phyloP scores from a whole-genome alignment of 257 asterid genomes.

The Verbascum thapsus region DNA sequence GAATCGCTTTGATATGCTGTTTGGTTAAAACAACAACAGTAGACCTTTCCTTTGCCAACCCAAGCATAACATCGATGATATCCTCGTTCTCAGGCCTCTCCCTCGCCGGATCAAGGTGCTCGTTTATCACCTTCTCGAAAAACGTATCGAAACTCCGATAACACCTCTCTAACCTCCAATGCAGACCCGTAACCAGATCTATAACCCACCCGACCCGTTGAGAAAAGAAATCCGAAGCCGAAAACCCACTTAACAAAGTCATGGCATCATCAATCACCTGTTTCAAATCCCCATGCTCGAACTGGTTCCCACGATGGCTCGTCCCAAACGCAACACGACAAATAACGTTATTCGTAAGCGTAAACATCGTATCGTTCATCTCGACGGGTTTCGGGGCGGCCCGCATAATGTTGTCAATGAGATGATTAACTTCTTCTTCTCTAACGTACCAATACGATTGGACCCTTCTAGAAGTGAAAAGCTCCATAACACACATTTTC shows the following conservation, averaged over 20 bases:
- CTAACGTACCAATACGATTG: conserved; percentile 6
- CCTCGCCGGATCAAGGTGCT: conserved; percentile 13
- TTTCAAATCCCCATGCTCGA: conserved; percentile 4
- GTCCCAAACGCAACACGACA: conserved; percentile 18
- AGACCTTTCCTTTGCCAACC: conserved; percentile 15
- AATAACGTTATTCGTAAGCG: conserved; percentile 3
- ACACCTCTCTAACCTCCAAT: conserved; percentile 3
- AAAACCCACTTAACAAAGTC: conserved; percentile 11
- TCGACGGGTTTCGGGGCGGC: conserved; percentile 8
- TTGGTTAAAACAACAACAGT: conserved; percentile 7
- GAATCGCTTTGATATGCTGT: conserved; percentile 27
- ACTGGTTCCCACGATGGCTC: conserved; percentile 15
- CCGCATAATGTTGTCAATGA: background rate
- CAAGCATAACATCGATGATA: conserved; percentile 20
- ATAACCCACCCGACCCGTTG: conserved; percentile 19
- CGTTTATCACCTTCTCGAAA: conserved; percentile 13
- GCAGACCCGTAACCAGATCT: background rate
- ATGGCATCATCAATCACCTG: conserved; percentile 22
- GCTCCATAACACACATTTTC: conserved; percentile 20
- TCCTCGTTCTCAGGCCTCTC: conserved; percentile 11
- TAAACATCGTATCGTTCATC: conserved; percentile 16
- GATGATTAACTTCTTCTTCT: background rate
- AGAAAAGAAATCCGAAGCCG: conserved; percentile 23
- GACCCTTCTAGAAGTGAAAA: background rate
- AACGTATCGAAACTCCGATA: conserved; percentile 19